Percentiles rank a stretch among this genome's conserved stretches.
Evolutionary conservation across 164 flowering plant genomes (phyloP).

Genomic region (Stephania cephalantha): DNA sequence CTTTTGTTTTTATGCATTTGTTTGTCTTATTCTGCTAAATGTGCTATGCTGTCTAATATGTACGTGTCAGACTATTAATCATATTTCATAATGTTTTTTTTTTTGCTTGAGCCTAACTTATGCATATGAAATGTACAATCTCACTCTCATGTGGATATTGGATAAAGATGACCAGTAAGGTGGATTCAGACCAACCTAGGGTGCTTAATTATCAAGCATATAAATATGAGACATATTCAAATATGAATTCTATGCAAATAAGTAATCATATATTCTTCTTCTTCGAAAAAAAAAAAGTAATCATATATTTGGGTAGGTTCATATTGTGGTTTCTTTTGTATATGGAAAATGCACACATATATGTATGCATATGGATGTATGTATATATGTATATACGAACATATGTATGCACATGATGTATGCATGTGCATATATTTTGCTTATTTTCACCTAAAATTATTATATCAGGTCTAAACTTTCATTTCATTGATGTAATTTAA

Average conservation of each 20-base stretch:
- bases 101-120: neutral
- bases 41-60: neutral
- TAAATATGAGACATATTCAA: neutral
- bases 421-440: too few species aligned
- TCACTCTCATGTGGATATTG: neutral
- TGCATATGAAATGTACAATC: neutral
- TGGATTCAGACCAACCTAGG: neutral
- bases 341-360: too few species aligned
- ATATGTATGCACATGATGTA: too few species aligned
- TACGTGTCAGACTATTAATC: neutral
- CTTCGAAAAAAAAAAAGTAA: too few species aligned
- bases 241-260: neutral
- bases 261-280: neutral
- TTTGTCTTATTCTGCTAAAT: neutral
- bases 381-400: too few species aligned
- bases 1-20: too few species aligned
- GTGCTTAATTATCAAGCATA: neutral
- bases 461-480: neutral
- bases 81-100: neutral
- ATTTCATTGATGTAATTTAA: conserved; percentile 11
- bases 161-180: neutral
- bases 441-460: neutral
- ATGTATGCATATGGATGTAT: too few species aligned
- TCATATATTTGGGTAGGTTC: too few species aligned
- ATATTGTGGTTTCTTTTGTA: too few species aligned